Evolutionary conservation across 192 early-diverging fungal species (phyloP), one percentile per base, ranked within the genome.

Genomic region (Phlyctochytrium arcticum): DNA sequence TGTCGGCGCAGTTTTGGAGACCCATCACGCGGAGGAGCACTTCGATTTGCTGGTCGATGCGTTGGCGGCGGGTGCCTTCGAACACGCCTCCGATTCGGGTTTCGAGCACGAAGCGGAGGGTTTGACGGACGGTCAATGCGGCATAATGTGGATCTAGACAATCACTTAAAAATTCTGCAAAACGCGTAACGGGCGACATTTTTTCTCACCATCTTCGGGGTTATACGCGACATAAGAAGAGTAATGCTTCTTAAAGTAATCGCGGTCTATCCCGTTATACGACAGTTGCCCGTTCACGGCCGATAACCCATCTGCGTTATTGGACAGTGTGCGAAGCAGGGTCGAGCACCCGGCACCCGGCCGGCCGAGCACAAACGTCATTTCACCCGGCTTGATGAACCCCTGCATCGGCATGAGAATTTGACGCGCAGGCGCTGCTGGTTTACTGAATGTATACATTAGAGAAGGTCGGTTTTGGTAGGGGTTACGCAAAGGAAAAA

Each of bases 171-270:
- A n/a, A n/a, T n/a, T n/a, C n/a, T n/a, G n/a, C n/a, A n/a, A n/a
- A n/a, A n/a, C n/a, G n/a, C n/a, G n/a, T n/a, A n/a, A n/a, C n/a
- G n/a, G n/a, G n/a, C n/a, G n/a, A n/a, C n/a, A n/a, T n/a, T n/a
- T n/a, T n/a, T n/a, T n/a, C n/a, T n/a, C n/a, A n/a, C 90, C 89
- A 66, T 89, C 89, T 77, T 93, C 91, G 69, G 86, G 80, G 62
- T 87, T 88, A 60, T 91, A 93, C 24, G 81, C 80, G 8, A 93
- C 84, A 58, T 91, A 86, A 48, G 86, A 88, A 60, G 85, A 82
- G 64, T 87, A 89, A 44, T 79, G 69, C 31, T 76, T 76, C 2
- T 60, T 59, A 57, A 93, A 80, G 39, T 82, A 77, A 10, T 77
- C 65, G 15, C 82, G 68, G 10, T 77, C 72, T 54, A 93, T 76